These are phyloP conservation scores for Phytophthora litchii DNA, from an alignment of 352 stramenopile species.

Conservation along the genomic window DNA sequence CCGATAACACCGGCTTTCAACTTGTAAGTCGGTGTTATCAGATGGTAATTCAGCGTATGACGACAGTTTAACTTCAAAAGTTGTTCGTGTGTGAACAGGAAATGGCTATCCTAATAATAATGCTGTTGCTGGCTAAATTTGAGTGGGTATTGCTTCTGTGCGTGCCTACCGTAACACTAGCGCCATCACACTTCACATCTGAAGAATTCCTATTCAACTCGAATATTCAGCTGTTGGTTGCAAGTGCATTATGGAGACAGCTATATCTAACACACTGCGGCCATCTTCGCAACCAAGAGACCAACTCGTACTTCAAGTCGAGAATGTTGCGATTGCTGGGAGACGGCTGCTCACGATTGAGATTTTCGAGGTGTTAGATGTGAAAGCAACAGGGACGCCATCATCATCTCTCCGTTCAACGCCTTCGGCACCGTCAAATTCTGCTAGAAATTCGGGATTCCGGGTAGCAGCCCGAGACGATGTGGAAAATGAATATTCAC, in stretches of 20 bases:
- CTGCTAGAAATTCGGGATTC: slow-evolving; percentile 35
- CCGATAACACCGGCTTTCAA: too few species aligned
- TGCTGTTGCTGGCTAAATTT: too few species aligned
- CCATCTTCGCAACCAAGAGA: slow-evolving; percentile 25
- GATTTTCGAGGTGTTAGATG: slow-evolving; percentile 42
- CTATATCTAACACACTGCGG: neutral
- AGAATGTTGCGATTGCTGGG: slow-evolving; percentile 39
- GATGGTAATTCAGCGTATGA: too few species aligned
- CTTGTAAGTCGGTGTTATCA: too few species aligned
- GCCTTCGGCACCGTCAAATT: slow-evolving; percentile 10
- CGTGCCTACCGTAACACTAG: too few species aligned
- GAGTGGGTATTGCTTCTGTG: too few species aligned
- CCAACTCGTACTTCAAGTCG: slow-evolving; percentile 43
- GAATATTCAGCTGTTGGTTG: neutral
- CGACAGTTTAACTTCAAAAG: too few species aligned
- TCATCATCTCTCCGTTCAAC: slow-evolving; percentile 13
- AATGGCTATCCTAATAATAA: too few species aligned
- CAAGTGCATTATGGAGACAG: slow-evolving; percentile 20
- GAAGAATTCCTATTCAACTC: too few species aligned
- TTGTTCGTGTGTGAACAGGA: too few species aligned
- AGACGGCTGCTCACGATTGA: slow-evolving; percentile 37
- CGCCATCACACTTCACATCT: too few species aligned
- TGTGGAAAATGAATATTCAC: slow-evolving; percentile 67
- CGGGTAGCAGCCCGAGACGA: slow-evolving; percentile 65
- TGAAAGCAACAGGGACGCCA: slow-evolving; percentile 10